A percentile compares a stretch with the other conserved stretches of the same genome.
Conservation (phyloP, 768 basidiomycete genomes). For the Mycena filopes region DNA sequence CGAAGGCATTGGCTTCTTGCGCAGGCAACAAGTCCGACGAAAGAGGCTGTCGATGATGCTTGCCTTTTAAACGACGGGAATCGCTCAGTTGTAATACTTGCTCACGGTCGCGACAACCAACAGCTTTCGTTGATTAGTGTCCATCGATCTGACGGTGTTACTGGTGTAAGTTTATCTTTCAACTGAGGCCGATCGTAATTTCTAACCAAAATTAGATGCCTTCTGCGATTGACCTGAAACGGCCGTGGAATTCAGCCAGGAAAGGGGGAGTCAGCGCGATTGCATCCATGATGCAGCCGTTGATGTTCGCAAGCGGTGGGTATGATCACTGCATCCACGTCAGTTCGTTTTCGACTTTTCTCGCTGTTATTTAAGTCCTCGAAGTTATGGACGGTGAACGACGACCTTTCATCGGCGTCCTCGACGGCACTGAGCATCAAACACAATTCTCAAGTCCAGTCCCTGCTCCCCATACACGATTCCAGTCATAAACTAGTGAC, state of each 20-base stretch:
- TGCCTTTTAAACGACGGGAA: constrained; percentile 46
- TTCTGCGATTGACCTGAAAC: constrained; percentile 30
- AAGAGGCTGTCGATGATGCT: constrained; percentile 54
- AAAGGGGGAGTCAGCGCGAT: constrained; percentile 56
- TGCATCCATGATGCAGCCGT: constrained; percentile 51
- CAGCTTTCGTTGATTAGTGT: constrained; percentile 43
- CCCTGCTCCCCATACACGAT: constrained; percentile 54
- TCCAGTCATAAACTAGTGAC: constrained; percentile 59
- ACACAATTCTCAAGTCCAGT: constrained; percentile 55
- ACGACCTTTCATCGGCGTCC: constrained; percentile 44
- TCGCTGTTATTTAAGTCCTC: too few species aligned
- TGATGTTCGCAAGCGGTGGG: constrained; percentile 60
- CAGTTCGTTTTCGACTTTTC: too few species aligned
- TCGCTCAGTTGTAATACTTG: constrained; percentile 45
- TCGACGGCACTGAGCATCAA: constrained; percentile 48
- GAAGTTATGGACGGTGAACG: constrained; percentile 57
- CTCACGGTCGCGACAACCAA: constrained; percentile 49
- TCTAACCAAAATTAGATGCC: constrained; percentile 14
- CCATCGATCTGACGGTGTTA: constrained; percentile 27
- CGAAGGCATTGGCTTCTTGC: constrained; percentile 31
- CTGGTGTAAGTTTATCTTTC: constrained; percentile 35
- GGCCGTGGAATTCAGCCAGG: constrained; percentile 48
- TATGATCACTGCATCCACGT: constrained; percentile 59
- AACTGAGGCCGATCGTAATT: neutral
- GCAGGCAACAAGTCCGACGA: constrained; percentile 28